phyloP scores from a whole-genome alignment of 495 filamentous ascomycete genomes.

The Pseudoneurospora amorphoporcata region DNA sequence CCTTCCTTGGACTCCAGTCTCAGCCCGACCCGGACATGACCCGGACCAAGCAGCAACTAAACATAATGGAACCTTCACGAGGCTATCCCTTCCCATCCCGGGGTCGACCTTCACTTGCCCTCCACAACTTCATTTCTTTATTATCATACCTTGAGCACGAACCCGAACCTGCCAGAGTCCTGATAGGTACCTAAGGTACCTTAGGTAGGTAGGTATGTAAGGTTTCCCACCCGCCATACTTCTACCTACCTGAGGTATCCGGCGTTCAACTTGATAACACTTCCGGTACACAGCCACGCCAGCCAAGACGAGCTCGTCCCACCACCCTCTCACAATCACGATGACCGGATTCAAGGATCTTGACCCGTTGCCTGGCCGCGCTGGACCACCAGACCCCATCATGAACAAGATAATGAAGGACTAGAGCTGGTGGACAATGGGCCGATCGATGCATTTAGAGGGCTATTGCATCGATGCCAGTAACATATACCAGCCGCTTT shows the following conservation, averaged over 20 bases:
- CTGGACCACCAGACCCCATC: neutral
- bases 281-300: neutral
- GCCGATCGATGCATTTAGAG: neutral
- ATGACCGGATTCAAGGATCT: too few relatives aligned
- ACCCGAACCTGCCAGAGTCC: neutral
- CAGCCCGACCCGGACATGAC: too few relatives aligned
- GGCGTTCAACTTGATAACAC: neutral
- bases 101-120: too few relatives aligned
- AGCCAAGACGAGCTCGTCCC: neutral
- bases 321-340: too few relatives aligned
- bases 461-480: neutral
- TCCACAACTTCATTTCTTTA: too few relatives aligned
- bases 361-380: neutral
- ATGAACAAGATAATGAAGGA: neutral
- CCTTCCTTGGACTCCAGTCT: too few relatives aligned
- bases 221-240: neutral
- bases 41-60: too few relatives aligned
- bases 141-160: too few relatives aligned
- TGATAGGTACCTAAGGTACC: too few relatives aligned
- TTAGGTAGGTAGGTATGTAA: neutral
- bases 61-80: too few relatives aligned
- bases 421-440: neutral
- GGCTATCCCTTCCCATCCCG: too few relatives aligned
- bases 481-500: neutral
- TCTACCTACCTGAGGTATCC: neutral